A percentile compares a stretch with the other conserved stretches of the same genome.
phyloP scores from a whole-genome alignment of 2,329 filamentous ascomycete genomes.

The Amesomyces nigricolor region DNA sequence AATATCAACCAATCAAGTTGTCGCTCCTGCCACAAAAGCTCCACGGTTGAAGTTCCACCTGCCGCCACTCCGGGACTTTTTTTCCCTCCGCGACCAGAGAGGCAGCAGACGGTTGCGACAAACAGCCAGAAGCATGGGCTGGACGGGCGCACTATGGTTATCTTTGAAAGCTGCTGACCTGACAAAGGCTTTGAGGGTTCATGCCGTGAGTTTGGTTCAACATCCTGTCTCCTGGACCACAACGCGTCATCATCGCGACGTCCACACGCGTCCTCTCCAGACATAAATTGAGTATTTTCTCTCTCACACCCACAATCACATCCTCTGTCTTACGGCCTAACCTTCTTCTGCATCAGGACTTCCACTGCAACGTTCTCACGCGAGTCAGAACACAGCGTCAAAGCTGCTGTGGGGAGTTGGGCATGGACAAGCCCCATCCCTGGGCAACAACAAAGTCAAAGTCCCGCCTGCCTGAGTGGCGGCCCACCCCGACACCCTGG shows the following conservation, averaged over 20 bases:
- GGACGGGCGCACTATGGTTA: background rate
- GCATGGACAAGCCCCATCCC: conserved; percentile 2
- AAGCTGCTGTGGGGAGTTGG: conserved; percentile 18
- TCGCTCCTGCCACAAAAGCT: conserved; percentile 14
- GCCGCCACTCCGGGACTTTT: conserved; percentile 14
- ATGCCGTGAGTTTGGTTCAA: too few species aligned
- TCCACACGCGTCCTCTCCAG: background rate
- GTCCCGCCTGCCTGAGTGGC: conserved; percentile 9
- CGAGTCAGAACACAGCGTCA: conserved; percentile 20
- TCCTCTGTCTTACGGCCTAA: too few species aligned
- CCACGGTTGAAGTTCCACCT: background rate
- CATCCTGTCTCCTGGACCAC: too few species aligned
- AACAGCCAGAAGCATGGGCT: conserved; percentile 7
- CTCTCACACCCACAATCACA: too few species aligned
- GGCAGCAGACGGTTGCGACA: background rate
- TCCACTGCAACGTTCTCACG: conserved; percentile 7
- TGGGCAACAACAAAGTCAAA: conserved; percentile 11
- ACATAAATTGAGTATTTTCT: background rate
- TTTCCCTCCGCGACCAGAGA: conserved; percentile 8
- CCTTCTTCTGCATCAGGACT: background rate
- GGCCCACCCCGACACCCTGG: background rate
- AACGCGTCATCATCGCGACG: too few species aligned
- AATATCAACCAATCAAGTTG: conserved; percentile 17
- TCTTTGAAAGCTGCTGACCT: conserved; percentile 1
- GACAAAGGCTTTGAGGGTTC: too few species aligned